Percentiles rank a stretch among this genome's conserved stretches.
phyloP scores from a whole-genome alignment of 768 basidiomycete genomes.

The Scleroderma bovista region DNA sequence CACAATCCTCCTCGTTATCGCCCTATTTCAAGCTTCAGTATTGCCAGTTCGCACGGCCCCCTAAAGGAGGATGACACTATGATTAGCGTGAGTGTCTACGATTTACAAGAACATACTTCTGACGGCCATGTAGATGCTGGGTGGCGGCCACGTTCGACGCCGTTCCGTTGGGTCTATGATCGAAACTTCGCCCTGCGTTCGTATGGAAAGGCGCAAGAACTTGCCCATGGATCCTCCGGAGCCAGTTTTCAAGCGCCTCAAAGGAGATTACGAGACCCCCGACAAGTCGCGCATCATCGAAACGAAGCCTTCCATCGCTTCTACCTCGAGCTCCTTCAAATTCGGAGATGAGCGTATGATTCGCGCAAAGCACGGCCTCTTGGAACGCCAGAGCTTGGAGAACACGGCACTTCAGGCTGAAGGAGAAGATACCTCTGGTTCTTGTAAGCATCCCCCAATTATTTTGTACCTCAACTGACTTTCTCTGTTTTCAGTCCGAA shows the following conservation, averaged over 20 bases:
- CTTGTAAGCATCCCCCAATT: slow-evolving; percentile 39
- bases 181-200: slow-evolving; percentile 65
- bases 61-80: slow-evolving; percentile 73
- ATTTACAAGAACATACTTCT: slow-evolving; percentile 4
- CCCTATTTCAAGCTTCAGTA: slow-evolving; percentile 60
- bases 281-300: slow-evolving; percentile 46
- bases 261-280: slow-evolving; percentile 29
- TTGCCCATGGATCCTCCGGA: slow-evolving; percentile 22
- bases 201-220: slow-evolving; percentile 59
- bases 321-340: slow-evolving; percentile 48
- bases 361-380: slow-evolving; percentile 51
- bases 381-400: slow-evolving; percentile 64
- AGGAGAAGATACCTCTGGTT: slow-evolving; percentile 51
- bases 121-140: slow-evolving; percentile 60
- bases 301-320: slow-evolving; percentile 57
- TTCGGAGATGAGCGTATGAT: slow-evolving; percentile 71
- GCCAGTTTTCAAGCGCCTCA: slow-evolving; percentile 35
- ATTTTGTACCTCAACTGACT: not conserved
- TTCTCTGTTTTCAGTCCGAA: slow-evolving; percentile 33
- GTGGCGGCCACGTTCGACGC: slow-evolving; percentile 69
- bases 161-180: slow-evolving; percentile 60
- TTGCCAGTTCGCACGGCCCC: slow-evolving; percentile 43
- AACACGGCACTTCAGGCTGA: slow-evolving; percentile 58
- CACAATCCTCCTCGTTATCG: slow-evolving; percentile 51
- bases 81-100: slow-evolving; percentile 52